Evolutionary conservation across 257 asterid genomes (phyloP), one percentile per base, ranked within the genome.

Genomic region (Lavandula angustifolia): DNA sequence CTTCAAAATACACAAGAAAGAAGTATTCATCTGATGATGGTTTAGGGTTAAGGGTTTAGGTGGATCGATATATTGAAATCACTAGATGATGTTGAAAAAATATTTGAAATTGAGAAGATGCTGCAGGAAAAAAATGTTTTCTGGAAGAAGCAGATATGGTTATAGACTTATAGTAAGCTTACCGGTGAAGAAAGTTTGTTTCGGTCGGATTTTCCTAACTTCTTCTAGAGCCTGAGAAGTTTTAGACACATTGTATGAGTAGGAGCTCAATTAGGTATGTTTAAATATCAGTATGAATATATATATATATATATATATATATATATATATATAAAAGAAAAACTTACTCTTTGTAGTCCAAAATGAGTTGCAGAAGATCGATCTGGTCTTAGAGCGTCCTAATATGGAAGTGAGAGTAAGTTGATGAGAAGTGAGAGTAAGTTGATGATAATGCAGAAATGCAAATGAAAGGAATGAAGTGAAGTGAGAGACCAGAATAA

Each of bases 381-480:
- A 70, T 87, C 97, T 42, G 97, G 99, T 71, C 99, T 79, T 62
- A 92, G 64, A 53, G 99, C 96, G 69, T 92, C 99, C 99, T 92
- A 60, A 62, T 35, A 49, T 31, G 64, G 44, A 78, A 60, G 55
- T 10, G 43, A 8, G 37, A 34, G 42, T n/a, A n/a, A n/a, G n/a
- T n/a, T n/a, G n/a, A n/a, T n/a, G n/a, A n/a, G n/a, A n/a, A n/a
- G n/a, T n/a, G n/a, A n/a, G n/a, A n/a, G n/a, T 43, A 32, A 60
- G 43, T 53, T 29, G 60, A 52, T 14, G 17, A 41, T 29, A 47
- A 42, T 12, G 22, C n/a, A 60, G 22, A 51, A 54, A 52, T 44
- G 27, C 13, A 60, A 38, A 9, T 5, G 11, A 54, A 33, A n/a
- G 68, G 12, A 17, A 9, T 34, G 54, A 42, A 62, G 55, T 54